Evolutionary conservation across 352 stramenopile species (phyloP), one percentile per base, ranked within the genome.

Genomic region (Aphanomyces invadans): DNA sequence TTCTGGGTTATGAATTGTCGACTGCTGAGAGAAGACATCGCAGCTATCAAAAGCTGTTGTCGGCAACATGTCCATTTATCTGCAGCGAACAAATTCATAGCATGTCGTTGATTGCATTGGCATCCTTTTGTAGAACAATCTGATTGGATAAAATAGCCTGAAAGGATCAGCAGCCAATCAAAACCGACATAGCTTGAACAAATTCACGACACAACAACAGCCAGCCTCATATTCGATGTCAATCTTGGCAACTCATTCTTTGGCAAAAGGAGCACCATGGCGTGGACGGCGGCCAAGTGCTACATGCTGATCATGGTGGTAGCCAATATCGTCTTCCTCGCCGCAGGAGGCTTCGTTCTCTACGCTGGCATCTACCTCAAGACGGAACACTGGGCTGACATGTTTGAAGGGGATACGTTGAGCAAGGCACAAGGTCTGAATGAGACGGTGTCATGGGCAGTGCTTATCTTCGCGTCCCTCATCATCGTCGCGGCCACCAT

Each of bases 311-410:
- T 90, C 25, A 63, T 90, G 44, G 67, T 88, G 29, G 65, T 52
- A 32, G 74, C 91, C 61, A 95, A 93, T 70, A 69, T 89, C 31
- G 74, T 76, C 42, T 92, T 95, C 60, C 65, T 95, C 31, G 71
- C 73, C 17, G 79, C 74, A 0, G 86, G 86, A 31, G 74, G 67
- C 28, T 39, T 92, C 62, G 64, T 95, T 32, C 73, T 95, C 56
- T 79, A 74, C 21, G 90, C 89, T 66, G 74, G 76, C n/a, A 63
- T 53, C 48, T 77, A 73, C 4, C 73, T 92, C 39, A 73, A 86
- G 46, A 75, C 54, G 59, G 87, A 80, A 26, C 82, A 85, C 17
- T 95, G 83, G 82, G 74, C 79, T 25, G 83, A 95, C 56, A 86
- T 83, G 45, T 78, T 95, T 44, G 70, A 86, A 44, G 80, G 90